phyloP scores from a whole-genome alignment of 1,139 yeast genomes.

The Wickerhamomyces sp. region DNA sequence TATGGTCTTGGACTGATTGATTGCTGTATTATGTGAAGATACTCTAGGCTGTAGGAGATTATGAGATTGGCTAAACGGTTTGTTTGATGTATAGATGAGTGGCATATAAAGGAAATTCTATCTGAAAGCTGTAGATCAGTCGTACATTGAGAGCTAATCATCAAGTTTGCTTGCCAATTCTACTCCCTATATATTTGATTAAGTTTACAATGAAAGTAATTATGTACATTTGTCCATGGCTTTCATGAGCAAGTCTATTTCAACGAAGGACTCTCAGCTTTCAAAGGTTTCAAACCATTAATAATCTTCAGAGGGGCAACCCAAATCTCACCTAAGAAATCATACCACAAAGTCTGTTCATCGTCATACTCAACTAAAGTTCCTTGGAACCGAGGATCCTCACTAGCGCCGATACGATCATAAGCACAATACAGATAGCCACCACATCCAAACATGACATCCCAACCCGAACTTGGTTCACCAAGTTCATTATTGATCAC shows the following conservation, averaged over 20 bases:
- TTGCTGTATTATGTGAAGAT: constrained; percentile 41
- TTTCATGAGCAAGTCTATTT: not conserved
- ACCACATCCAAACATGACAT: constrained; percentile 33
- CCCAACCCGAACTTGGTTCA: constrained; percentile 31
- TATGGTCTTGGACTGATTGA: constrained; percentile 77
- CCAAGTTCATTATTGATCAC: constrained; percentile 24
- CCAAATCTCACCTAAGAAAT: constrained; percentile 24
- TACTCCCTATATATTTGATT: too few species aligned
- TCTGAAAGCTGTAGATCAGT: too few species aligned
- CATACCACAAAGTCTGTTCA: constrained; percentile 15
- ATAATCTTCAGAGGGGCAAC: constrained; percentile 16
- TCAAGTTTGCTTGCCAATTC: too few species aligned
- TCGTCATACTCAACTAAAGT: constrained; percentile 21
- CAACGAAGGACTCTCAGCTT: not conserved
- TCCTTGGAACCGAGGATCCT: constrained; percentile 23
- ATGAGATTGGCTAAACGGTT: too few species aligned
- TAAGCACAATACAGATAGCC: constrained; percentile 44
- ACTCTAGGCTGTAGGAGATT: too few species aligned
- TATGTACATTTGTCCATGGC: too few species aligned
- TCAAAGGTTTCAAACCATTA: not conserved
- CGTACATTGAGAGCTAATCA: too few species aligned
- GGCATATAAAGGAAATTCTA: too few species aligned
- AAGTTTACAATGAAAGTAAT: too few species aligned
- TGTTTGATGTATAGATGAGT: too few species aligned
- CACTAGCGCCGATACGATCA: constrained; percentile 36